phyloP scores from a whole-genome alignment of 306 rosid genomes.

The Quercus berberidifolia region DNA sequence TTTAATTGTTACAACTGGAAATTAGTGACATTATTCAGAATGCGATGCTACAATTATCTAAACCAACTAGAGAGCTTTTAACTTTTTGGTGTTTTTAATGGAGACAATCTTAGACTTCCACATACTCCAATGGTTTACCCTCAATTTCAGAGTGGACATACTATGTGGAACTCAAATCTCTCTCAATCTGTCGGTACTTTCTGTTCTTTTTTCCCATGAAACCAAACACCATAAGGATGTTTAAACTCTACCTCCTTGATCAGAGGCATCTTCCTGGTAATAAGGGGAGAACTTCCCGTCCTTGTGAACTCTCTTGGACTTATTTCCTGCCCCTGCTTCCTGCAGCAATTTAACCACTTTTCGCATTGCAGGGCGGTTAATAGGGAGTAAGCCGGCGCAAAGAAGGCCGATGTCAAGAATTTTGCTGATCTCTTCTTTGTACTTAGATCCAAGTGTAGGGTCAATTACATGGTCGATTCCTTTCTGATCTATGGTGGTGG shows the following conservation, averaged over 20 bases:
- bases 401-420: slow-evolving; percentile 51
- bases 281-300: slow-evolving; percentile 57
- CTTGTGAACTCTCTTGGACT: slow-evolving; percentile 24
- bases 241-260: slow-evolving; percentile 30
- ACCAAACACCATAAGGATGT: background rate
- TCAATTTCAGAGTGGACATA: background rate
- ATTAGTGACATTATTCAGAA: background rate
- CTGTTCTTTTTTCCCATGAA: background rate
- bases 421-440: slow-evolving; percentile 48
- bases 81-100: too few relatives aligned
- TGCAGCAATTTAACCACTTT: slow-evolving; percentile 64
- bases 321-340: slow-evolving; percentile 37
- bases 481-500: slow-evolving; percentile 36
- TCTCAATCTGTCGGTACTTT: background rate
- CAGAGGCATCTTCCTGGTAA: slow-evolving; percentile 43
- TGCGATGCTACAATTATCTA: background rate
- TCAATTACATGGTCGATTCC: slow-evolving; percentile 56
- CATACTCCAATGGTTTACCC: background rate
- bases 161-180: background rate
- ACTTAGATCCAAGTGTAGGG: slow-evolving; percentile 30
- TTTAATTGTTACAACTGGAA: background rate
- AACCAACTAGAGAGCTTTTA: too few relatives aligned
- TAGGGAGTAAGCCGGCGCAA: slow-evolving; percentile 57
- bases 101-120: background rate
- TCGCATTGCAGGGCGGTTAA: slow-evolving; percentile 73